These are phyloP conservation scores for Metarhizium sp. DNA, from an alignment of 2,329 filamentous ascomycete species.

Conservation along the genomic window DNA sequence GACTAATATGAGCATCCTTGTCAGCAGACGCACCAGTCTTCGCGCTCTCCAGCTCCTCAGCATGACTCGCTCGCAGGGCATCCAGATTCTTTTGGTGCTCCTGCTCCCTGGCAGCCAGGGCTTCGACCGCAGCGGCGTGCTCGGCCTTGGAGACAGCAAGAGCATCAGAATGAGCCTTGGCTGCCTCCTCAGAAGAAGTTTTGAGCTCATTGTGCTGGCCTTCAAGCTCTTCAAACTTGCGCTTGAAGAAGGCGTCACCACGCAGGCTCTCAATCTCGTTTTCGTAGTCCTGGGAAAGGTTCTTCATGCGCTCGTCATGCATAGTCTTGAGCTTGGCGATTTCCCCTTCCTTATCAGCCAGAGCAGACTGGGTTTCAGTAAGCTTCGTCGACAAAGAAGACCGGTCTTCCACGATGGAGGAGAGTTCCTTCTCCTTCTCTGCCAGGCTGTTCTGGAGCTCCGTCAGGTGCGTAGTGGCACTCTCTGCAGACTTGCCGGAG, in stretches of 20 bases:
- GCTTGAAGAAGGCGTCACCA: slow-evolving; percentile 55
- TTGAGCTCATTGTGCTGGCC: slow-evolving; percentile 43
- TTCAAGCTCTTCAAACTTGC: slow-evolving; percentile 53
- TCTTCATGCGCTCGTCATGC: slow-evolving; percentile 49
- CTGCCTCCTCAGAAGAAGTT: slow-evolving; percentile 23
- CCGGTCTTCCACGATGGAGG: slow-evolving; percentile 29
- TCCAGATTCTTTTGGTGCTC: slow-evolving; percentile 46
- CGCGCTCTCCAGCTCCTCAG: slow-evolving; percentile 47
- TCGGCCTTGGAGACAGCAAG: slow-evolving; percentile 34
- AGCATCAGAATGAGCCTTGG: slow-evolving; percentile 30
- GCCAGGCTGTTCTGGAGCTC: slow-evolving; percentile 30
- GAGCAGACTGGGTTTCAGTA: slow-evolving; percentile 35
- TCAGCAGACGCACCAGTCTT: slow-evolving; percentile 43
- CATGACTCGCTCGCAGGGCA: slow-evolving; percentile 45
- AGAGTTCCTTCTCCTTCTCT: slow-evolving; percentile 36
- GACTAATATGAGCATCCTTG: slow-evolving; percentile 35
- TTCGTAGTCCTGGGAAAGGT: slow-evolving; percentile 51
- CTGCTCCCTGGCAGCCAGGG: slow-evolving; percentile 40
- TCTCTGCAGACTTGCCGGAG: slow-evolving; percentile 34
- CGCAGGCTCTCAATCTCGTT: slow-evolving; percentile 55
- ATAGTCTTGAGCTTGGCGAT: slow-evolving; percentile 43
- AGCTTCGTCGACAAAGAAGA: slow-evolving; percentile 39
- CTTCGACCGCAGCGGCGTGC: slow-evolving; percentile 32
- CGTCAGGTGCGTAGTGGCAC: slow-evolving; percentile 28
- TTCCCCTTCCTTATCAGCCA: slow-evolving; percentile 36